A percentile compares a stretch with the other conserved stretches of the same genome.
These are phyloP conservation scores for Brassica carinata DNA, from an alignment of 345 rosid genomes.

Conservation along the genomic window DNA sequence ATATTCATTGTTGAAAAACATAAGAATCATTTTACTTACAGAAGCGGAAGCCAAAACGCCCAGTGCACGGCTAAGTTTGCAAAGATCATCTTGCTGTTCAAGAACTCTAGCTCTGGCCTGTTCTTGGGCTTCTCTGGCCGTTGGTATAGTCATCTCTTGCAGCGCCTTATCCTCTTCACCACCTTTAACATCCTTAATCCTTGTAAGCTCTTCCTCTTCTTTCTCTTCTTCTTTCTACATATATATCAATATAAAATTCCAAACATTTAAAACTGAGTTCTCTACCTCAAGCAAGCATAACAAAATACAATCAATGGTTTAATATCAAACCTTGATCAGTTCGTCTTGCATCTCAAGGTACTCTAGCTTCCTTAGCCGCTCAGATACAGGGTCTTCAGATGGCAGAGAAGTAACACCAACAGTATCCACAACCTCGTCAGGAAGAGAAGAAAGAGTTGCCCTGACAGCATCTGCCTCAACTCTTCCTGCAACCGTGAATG, in stretches of 20 bases:
- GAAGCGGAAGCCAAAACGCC: constrained; percentile 95
- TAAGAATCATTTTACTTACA: constrained; percentile 51
- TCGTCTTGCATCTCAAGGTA: constrained; percentile 96
- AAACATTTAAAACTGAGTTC: not conserved
- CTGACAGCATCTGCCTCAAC: constrained; percentile 80
- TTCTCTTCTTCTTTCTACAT: constrained; percentile 83
- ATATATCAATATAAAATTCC: constrained; percentile 19
- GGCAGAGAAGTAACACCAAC: constrained; percentile 85
- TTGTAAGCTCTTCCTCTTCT: constrained; percentile 73
- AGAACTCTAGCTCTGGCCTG: constrained; percentile 69
- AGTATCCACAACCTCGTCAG: constrained; percentile 95
- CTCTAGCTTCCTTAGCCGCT: constrained; percentile 87
- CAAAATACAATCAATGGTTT: constrained; percentile 5
- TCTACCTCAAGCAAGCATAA: constrained; percentile 24
- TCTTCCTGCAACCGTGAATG: constrained; percentile 83
- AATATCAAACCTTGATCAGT: constrained; percentile 68
- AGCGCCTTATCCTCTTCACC: constrained; percentile 72
- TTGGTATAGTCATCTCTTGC: constrained; percentile 67
- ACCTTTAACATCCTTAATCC: constrained; percentile 57
- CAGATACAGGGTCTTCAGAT: constrained; percentile 91
- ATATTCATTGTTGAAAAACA: constrained; percentile 15
- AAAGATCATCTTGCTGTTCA: constrained; percentile 77
- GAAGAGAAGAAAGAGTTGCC: constrained; percentile 92
- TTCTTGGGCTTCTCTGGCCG: constrained; percentile 74
- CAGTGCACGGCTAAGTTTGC: constrained; percentile 81